These are phyloP conservation scores for Apiospora marii DNA, from an alignment of 2,329 filamentous ascomycete species.

Conservation along the genomic window DNA sequence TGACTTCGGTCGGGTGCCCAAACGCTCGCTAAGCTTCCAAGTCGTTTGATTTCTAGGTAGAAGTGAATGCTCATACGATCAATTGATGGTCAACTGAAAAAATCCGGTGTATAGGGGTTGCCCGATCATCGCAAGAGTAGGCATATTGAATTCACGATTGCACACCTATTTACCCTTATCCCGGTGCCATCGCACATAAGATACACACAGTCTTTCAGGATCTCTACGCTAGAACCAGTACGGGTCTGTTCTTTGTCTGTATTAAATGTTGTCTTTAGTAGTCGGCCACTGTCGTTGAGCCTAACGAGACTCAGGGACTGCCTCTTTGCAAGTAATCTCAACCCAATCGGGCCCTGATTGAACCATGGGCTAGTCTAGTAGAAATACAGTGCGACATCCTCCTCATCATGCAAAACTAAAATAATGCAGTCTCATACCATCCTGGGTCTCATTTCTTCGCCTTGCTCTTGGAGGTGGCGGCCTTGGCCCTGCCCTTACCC, in stretches of 20 bases:
- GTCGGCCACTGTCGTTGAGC: neutral
- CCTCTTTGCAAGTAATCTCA: neutral
- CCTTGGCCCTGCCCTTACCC: slow-evolving; percentile 48
- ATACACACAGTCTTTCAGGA: too few species aligned
- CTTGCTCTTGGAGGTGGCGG: slow-evolving; percentile 38
- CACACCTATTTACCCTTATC: too few species aligned
- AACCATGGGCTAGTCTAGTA: neutral
- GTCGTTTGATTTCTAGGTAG: too few species aligned
- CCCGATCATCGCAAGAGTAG: too few species aligned
- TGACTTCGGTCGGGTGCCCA: neutral
- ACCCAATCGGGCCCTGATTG: neutral
- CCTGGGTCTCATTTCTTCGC: slow-evolving; percentile 39
- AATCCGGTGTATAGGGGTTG: too few species aligned
- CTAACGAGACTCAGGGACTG: neutral
- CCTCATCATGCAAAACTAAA: neutral
- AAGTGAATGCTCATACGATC: too few species aligned
- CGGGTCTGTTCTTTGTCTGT: neutral
- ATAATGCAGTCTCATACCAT: neutral
- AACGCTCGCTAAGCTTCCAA: neutral
- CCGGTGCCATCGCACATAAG: too few species aligned
- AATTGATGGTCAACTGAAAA: too few species aligned
- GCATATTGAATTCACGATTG: too few species aligned
- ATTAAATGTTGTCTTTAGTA: neutral
- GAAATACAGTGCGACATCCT: neutral
- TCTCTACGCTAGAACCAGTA: too few species aligned